phyloP scores from a whole-genome alignment of 257 asterid species.

The Anisodus acutangulus region DNA sequence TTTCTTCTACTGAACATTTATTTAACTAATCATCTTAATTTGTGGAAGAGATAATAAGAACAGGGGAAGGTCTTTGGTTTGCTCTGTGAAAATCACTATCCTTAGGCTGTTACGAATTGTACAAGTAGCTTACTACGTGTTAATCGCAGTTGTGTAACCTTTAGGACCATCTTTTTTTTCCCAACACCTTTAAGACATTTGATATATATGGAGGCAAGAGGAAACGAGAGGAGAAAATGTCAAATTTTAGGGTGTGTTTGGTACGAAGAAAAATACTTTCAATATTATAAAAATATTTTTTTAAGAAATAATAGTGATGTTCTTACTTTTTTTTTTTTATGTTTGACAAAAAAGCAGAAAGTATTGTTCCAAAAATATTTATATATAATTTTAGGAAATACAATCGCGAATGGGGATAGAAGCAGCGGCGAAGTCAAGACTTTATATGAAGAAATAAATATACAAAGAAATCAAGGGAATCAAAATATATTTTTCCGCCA shows the following conservation, averaged over 20 bases:
- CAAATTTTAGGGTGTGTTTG: background rate
- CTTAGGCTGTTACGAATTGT: background rate
- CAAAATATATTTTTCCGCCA: no score
- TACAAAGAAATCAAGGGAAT: no score
- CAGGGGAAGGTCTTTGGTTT: background rate
- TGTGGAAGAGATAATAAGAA: background rate
- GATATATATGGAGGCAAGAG: background rate
- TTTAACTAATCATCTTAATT: no score
- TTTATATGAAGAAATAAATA: no score
- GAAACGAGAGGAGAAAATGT: background rate
- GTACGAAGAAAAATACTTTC: background rate
- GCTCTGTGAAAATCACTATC: background rate
- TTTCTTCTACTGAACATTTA: no score
- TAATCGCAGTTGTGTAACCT: background rate
- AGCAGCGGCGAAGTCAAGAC: no score
- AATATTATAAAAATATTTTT: background rate
- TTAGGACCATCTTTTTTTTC: background rate
- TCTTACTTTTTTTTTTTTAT: background rate
- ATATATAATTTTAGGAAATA: no score
- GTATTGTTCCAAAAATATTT: background rate
- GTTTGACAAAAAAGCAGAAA: background rate
- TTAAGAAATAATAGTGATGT: background rate
- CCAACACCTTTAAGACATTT: background rate
- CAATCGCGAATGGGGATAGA: no score
- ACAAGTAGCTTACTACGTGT: background rate